Conservation (phyloP, 441 rosid genomes). For the Brassica hybrid region DNA sequence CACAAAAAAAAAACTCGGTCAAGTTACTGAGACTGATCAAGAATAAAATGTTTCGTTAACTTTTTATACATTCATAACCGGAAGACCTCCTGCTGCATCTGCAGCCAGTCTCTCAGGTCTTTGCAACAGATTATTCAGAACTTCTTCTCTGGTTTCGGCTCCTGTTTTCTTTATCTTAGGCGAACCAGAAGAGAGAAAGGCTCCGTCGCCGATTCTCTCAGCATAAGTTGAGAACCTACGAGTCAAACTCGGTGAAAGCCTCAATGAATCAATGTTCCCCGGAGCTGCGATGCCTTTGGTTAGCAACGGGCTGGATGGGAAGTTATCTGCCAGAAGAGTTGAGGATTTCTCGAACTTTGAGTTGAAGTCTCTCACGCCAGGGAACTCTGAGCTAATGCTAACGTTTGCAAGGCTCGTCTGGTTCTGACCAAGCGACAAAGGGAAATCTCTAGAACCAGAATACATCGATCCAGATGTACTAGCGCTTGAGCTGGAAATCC, state of each 20-base stretch:
- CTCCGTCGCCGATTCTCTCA: slow-evolving; percentile 82
- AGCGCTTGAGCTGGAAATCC: slow-evolving; percentile 51
- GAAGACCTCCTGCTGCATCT: slow-evolving; percentile 49
- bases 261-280: slow-evolving; percentile 52
- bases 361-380: slow-evolving; percentile 53
- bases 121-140: slow-evolving; percentile 59
- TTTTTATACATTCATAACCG: slow-evolving; percentile 57
- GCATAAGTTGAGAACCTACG: slow-evolving; percentile 78
- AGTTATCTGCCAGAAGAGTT: slow-evolving; percentile 52
- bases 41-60: neutral
- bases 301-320: slow-evolving; percentile 56
- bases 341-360: slow-evolving; percentile 50
- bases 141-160: slow-evolving; percentile 76
- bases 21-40: neutral
- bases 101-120: slow-evolving; percentile 59
- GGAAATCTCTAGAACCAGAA: slow-evolving; percentile 62
- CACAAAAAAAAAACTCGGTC: slow-evolving; percentile 17
- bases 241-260: slow-evolving; percentile 57
- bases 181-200: slow-evolving; percentile 56
- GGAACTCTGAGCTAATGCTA: slow-evolving; percentile 50
- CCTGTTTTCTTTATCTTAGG: slow-evolving; percentile 90
- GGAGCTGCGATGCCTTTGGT: slow-evolving; percentile 50
- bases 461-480: slow-evolving; percentile 58
- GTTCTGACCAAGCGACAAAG: slow-evolving; percentile 54
- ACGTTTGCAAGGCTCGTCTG: slow-evolving; percentile 49